Base-by-base conservation (phyloP, 495 filamentous ascomycete species). In the Entonaema liquescens region DNA sequence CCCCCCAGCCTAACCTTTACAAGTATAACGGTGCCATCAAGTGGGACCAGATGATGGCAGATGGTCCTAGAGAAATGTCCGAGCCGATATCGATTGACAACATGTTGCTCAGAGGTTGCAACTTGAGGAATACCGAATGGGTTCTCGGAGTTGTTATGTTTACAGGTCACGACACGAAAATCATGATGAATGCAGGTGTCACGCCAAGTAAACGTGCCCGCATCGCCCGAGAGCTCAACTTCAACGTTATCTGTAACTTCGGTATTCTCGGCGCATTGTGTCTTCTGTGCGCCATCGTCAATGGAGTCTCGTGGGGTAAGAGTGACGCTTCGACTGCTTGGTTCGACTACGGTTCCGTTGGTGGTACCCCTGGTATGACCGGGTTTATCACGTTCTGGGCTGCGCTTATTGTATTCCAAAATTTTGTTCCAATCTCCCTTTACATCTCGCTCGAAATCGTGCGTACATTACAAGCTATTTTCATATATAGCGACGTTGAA, bases 361-460 rank as follows among this genome's bases (percentile, higher is more conserved):
- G 93, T 55, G 89, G 89, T 57, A 90, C 82, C 3, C 88, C 95
- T 1, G 82, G 88, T 5, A 82, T 97, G 58, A 92, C 94, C 67
- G 96, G 96, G 40, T 91, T 98, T 76, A 92, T 99, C 78, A 96
- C 94, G 1, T 98, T 98, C 81, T 98, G 93, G 91, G 92, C 95
- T 1, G 93, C 90, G 13, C 81, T 99, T 57, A 97, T 98, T 72
- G 80, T 97, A 59, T 98, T 98, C 80, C 96, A 99, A 82, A 98
- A 98, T 77, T 90, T 99, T 90, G 92, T 99, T 28, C 96, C 96
- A 1, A 98, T 99, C 65, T 97, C 96, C 2, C 89, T 99, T 12
- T 98, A 97, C 80, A 99, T 99, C 77, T 92, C 94, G 23, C 90
- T 98, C 33, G 96, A 99, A 83, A 97, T 99, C 59, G 92, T 98